phyloP scores from a whole-genome alignment of 2,329 filamentous ascomycete species.

The Akanthomyces dipterigenus region DNA sequence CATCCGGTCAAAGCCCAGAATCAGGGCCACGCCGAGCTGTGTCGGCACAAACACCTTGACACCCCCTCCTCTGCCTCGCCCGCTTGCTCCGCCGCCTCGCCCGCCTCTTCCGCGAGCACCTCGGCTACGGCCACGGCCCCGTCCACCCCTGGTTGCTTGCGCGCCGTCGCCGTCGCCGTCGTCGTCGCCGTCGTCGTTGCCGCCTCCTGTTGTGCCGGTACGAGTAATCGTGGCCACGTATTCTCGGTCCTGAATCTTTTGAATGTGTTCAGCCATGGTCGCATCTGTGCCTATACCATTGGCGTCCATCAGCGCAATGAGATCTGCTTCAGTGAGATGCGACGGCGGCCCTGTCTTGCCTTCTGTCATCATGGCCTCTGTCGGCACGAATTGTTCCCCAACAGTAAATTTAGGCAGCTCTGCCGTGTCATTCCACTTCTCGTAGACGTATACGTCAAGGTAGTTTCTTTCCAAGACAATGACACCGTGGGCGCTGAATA shows the following conservation, averaged over 20 bases:
- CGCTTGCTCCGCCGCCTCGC: slow-evolving; percentile 34
- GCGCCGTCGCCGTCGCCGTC: neutral
- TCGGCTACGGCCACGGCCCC: slow-evolving; percentile 41
- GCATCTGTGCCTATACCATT: slow-evolving; percentile 98
- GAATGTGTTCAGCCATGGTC: slow-evolving; percentile 98
- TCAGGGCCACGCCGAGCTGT: slow-evolving; percentile 80
- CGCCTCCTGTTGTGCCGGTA: slow-evolving; percentile 28
- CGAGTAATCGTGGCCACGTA: slow-evolving; percentile 66
- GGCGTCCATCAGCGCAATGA: slow-evolving; percentile 95
- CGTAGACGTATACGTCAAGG: slow-evolving; percentile 90
- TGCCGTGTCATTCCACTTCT: slow-evolving; percentile 87
- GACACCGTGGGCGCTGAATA: slow-evolving; percentile 75
- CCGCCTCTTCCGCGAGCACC: slow-evolving; percentile 29
- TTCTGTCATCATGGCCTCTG: slow-evolving; percentile 80
- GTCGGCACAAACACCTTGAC: slow-evolving; percentile 90
- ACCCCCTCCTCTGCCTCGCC: slow-evolving; percentile 38
- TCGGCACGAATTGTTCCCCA: slow-evolving; percentile 79
- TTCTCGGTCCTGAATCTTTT: slow-evolving; percentile 84
- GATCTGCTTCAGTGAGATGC: slow-evolving; percentile 89
- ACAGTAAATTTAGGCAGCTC: slow-evolving; percentile 72
- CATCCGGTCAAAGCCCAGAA: slow-evolving; percentile 92
- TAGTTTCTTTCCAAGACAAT: slow-evolving; percentile 86
- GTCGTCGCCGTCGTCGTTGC: slow-evolving; percentile 30
- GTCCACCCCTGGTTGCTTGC: slow-evolving; percentile 32
- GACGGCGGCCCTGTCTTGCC: slow-evolving; percentile 81